A percentile compares a stretch with the other conserved stretches of the same genome.
Evolutionary conservation across 305 asterid species (phyloP).

Genomic region (Solanum aculeatissimum): DNA sequence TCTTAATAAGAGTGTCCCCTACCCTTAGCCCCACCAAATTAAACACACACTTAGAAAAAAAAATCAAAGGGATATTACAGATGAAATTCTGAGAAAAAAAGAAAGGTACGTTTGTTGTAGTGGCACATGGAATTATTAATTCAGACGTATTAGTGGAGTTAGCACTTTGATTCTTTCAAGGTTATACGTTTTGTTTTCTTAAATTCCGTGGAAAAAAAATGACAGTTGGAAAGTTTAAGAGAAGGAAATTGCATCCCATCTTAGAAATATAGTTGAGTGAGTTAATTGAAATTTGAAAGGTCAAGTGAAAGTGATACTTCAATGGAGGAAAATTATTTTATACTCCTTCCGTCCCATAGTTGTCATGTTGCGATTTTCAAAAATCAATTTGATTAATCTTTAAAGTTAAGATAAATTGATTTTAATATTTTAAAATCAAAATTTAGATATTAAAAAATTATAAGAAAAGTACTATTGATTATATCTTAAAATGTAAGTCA

Average conservation of each 20-base stretch:
- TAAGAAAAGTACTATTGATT: too few relatives aligned
- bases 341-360: neutral
- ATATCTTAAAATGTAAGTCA: too few relatives aligned
- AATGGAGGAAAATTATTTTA: neutral
- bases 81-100: neutral
- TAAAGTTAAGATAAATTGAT: too few relatives aligned
- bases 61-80: neutral
- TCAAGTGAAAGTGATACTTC: neutral
- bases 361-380: too few relatives aligned
- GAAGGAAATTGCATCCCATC: neutral
- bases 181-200: neutral
- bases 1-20: neutral
- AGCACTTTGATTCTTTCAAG: neutral
- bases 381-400: too few relatives aligned
- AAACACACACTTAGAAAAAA: neutral
- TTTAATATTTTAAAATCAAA: too few relatives aligned
- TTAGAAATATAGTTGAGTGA: neutral
- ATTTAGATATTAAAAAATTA: too few relatives aligned
- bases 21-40: neutral
- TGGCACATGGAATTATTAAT: neutral
- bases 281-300: neutral
- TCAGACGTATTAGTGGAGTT: neutral
- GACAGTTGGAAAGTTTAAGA: neutral
- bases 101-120: neutral
- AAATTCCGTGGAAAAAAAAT: neutral